These are phyloP conservation scores for Fusarium falciforme DNA, from an alignment of 2,329 filamentous ascomycete genomes.

Conservation along the genomic window DNA sequence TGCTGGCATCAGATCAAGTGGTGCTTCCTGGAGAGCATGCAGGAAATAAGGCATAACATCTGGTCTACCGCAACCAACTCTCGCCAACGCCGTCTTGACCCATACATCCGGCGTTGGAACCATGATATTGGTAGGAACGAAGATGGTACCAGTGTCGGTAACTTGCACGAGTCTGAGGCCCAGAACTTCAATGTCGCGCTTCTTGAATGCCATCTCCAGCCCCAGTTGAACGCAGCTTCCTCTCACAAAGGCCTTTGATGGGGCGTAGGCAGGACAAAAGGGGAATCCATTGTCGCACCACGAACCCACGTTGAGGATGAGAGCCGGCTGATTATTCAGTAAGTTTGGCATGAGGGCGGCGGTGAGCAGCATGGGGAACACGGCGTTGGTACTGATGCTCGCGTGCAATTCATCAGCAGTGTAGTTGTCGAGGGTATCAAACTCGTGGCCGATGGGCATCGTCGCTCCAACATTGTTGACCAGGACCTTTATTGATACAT, in stretches of 20 bases:
- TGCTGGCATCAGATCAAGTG: not conserved
- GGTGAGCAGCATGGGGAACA: too few species aligned
- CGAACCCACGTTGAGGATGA: conserved; percentile 2
- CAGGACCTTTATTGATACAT: too few species aligned
- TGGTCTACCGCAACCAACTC: conserved; percentile 3
- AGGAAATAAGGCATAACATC: conserved; percentile 4
- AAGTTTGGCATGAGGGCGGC: too few species aligned
- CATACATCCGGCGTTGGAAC: not conserved
- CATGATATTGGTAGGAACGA: not conserved
- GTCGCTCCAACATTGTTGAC: too few species aligned
- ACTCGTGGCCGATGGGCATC: too few species aligned
- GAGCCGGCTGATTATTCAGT: not conserved
- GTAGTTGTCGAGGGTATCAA: too few species aligned
- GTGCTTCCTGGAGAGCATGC: not conserved
- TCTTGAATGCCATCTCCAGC: not conserved
- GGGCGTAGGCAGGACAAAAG: not conserved
- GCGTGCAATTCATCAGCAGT: too few species aligned
- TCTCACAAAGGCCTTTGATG: conserved; percentile 2
- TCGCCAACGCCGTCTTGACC: conserved; percentile 1
- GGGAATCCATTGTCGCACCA: not conserved
- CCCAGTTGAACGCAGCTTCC: not conserved
- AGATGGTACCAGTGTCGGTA: not conserved
- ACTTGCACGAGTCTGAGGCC: not conserved
- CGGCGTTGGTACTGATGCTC: too few species aligned
- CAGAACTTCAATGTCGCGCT: conserved; percentile 2